Percentiles rank a stretch among this genome's conserved stretches.
These are phyloP conservation scores for Solanum etuberosum DNA, from an alignment of 257 asterid genomes.

Conservation along the genomic window DNA sequence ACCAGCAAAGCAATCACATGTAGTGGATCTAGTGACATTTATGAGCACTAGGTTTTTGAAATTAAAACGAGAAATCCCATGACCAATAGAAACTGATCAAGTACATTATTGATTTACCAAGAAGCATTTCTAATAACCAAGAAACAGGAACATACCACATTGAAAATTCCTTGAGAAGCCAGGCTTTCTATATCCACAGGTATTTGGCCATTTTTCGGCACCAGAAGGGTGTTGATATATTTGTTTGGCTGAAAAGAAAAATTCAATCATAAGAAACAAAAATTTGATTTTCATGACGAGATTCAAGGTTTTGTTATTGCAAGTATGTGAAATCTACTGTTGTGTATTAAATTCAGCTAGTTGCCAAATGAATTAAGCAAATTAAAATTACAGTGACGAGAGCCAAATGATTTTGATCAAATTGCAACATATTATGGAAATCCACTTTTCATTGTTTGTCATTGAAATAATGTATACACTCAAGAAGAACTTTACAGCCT, in stretches of 20 bases:
- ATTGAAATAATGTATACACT: background rate
- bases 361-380: background rate
- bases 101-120: background rate
- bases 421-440: background rate
- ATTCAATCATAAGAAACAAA: conserved; percentile 3
- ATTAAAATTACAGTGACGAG: background rate
- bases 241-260: conserved; percentile 48
- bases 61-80: background rate
- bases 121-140: background rate
- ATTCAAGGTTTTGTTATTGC: background rate
- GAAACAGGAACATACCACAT: conserved; percentile 40
- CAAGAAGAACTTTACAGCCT: background rate
- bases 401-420: background rate
- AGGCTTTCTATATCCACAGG: conserved; percentile 43
- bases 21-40: background rate
- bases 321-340: background rate
- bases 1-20: background rate
- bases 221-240: conserved; percentile 69
- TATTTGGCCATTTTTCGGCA: conserved; percentile 65
- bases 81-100: background rate
- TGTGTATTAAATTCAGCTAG: background rate
- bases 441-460: background rate
- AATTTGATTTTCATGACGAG: background rate
- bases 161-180: conserved; percentile 55
- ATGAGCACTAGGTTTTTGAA: background rate